A percentile compares a stretch with the other conserved stretches of the same genome.
Evolutionary conservation across 75 land plant species (phyloP).

Genomic region (Selaginella moellendorffii): DNA sequence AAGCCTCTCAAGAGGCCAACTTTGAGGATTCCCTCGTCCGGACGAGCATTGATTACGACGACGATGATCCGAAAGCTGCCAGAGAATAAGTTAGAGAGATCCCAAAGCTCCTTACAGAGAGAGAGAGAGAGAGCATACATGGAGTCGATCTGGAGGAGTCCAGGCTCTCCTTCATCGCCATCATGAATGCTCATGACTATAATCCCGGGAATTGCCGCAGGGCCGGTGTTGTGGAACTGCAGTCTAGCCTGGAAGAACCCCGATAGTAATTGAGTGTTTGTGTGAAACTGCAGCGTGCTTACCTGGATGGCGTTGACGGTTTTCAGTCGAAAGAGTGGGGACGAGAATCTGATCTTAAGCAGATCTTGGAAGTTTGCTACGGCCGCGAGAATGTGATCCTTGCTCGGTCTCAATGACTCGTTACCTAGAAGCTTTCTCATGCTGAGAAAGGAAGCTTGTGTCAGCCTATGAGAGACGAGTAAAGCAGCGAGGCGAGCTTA

Average conservation of each 20-base stretch:
- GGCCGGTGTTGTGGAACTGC: constrained; percentile 67
- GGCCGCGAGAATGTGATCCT: constrained; percentile 59
- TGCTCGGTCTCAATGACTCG: constrained; percentile 49
- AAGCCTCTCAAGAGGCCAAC: constrained; percentile 18
- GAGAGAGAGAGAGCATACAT: constrained; percentile 38
- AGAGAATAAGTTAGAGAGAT: neutral
- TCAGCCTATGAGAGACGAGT: neutral
- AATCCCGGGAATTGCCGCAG: constrained; percentile 47
- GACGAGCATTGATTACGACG: constrained; percentile 55
- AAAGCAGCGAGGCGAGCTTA: constrained; percentile 20
- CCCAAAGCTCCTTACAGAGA: neutral
- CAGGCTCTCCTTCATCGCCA: constrained; percentile 54
- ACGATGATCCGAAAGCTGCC: constrained; percentile 52
- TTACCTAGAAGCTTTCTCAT: constrained; percentile 60
- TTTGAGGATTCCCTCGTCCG: constrained; percentile 23
- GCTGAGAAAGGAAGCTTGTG: constrained; percentile 18
- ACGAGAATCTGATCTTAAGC: constrained; percentile 65
- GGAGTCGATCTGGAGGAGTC: constrained; percentile 57
- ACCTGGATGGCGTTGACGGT: constrained; percentile 70
- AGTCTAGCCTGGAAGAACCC: constrained; percentile 50
- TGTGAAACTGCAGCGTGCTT: neutral
- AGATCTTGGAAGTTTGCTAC: constrained; percentile 54
- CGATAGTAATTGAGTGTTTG: neutral
- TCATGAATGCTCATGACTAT: constrained; percentile 85
- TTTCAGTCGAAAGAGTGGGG: constrained; percentile 71